Evolutionary conservation across 768 basidiomycete genomes (phyloP).

Genomic region (Auricularia sp.): DNA sequence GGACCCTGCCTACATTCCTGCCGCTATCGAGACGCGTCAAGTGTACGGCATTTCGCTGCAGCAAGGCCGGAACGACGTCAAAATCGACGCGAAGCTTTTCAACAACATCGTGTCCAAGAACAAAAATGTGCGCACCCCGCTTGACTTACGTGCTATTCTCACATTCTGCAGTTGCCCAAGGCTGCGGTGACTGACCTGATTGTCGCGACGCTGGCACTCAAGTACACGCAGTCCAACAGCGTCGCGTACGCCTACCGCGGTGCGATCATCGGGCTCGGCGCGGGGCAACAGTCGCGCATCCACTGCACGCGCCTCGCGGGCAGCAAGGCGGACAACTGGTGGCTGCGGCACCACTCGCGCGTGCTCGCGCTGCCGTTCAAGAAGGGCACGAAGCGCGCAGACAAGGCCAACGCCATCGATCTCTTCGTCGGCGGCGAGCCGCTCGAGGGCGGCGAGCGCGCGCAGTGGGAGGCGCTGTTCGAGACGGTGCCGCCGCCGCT

Average conservation of each 20-base stretch:
- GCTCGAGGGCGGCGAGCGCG: constrained; percentile 80
- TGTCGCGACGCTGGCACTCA: constrained; percentile 91
- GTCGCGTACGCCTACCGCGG: constrained; percentile 92
- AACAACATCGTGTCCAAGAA: constrained; percentile 81
- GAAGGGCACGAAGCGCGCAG: constrained; percentile 93
- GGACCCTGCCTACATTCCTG: constrained; percentile 72
- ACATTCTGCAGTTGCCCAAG: constrained; percentile 49
- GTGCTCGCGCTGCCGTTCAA: constrained; percentile 92
- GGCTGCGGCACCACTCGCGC: constrained; percentile 93
- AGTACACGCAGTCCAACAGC: constrained; percentile 99
- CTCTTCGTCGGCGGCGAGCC: constrained; percentile 86
- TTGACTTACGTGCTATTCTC: not conserved
- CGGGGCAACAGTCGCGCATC: constrained; percentile 97
- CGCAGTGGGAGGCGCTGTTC: constrained; percentile 86
- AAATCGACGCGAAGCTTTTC: constrained; percentile 74
- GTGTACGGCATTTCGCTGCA: constrained; percentile 88
- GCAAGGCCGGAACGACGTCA: constrained; percentile 83
- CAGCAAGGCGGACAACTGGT: constrained; percentile 98
- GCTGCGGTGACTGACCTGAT: constrained; percentile 82
- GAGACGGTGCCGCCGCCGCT: constrained; percentile 59
- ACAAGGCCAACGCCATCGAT: constrained; percentile 97
- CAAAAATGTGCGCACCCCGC: constrained; percentile 51
- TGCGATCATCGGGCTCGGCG: constrained; percentile 89
- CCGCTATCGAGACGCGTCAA: constrained; percentile 81
- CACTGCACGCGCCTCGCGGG: constrained; percentile 98